A percentile compares a stretch with the other conserved stretches of the same genome.
Conservation (phyloP, 2,329 filamentous ascomycete genomes). For the Pseudocercospora cruenta region DNA sequence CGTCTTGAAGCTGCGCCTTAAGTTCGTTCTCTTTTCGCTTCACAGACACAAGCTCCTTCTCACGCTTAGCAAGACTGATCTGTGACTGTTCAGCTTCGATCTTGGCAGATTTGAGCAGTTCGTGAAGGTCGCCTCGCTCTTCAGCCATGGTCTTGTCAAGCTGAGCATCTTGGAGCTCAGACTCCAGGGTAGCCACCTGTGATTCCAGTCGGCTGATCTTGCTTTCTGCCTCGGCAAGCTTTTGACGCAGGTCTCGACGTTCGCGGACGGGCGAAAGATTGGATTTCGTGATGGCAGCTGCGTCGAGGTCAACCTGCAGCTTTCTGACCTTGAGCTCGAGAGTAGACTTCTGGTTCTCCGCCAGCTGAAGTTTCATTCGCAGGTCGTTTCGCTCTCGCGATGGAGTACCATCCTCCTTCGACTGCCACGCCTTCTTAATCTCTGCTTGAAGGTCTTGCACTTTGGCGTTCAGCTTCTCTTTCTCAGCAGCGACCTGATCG, state of each 20-base stretch:
- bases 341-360: slow-evolving; percentile 37
- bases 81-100: slow-evolving; percentile 61
- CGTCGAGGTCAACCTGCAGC: slow-evolving; percentile 42
- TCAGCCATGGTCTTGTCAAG: slow-evolving; percentile 55
- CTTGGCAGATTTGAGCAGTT: slow-evolving; percentile 65
- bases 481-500: slow-evolving; percentile 51
- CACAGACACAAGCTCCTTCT: slow-evolving; percentile 64
- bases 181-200: slow-evolving; percentile 60
- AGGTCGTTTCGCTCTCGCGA: slow-evolving; percentile 42
- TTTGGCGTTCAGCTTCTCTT: slow-evolving; percentile 63
- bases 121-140: slow-evolving; percentile 63
- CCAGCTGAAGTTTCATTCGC: slow-evolving; percentile 35
- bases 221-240: slow-evolving; percentile 41
- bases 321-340: slow-evolving; percentile 40
- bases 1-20: slow-evolving; percentile 68
- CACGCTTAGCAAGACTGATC: slow-evolving; percentile 70
- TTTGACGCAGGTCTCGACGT: slow-evolving; percentile 38
- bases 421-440: slow-evolving; percentile 38
- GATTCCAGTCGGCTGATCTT: slow-evolving; percentile 50
- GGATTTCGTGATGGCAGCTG: slow-evolving; percentile 32
- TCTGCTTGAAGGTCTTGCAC: slow-evolving; percentile 48
- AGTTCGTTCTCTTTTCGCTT: slow-evolving; percentile 62
- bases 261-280: slow-evolving; percentile 39
- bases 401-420: slow-evolving; percentile 43
- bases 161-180: slow-evolving; percentile 61